phyloP scores from a whole-genome alignment of 805 yeast species.

The Nakazawaea peltata region DNA sequence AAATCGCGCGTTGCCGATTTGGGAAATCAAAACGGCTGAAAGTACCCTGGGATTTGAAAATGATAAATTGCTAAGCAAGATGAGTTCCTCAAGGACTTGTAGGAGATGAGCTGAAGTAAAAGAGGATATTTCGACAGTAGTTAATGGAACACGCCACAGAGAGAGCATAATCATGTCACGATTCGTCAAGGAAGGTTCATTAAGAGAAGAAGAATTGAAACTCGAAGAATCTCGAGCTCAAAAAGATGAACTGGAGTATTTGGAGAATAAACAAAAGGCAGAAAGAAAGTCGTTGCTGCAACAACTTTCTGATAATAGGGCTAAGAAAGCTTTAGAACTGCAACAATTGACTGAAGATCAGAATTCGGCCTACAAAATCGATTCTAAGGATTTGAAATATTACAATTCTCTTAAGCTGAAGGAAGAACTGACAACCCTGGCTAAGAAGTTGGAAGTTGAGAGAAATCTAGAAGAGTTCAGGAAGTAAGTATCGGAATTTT shows the following conservation, averaged over 20 bases:
- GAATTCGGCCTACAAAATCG: conserved; percentile 34
- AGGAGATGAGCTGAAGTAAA: no score
- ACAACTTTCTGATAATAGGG: conserved; percentile 32
- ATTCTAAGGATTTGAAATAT: conserved; percentile 27
- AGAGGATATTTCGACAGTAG: no score
- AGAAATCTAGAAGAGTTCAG: conserved; percentile 8
- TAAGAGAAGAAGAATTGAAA: conserved; percentile 12
- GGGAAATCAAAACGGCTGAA: neutral
- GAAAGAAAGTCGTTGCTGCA: conserved; percentile 32
- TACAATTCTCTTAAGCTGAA: conserved; percentile 18
- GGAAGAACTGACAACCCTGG: conserved; percentile 17
- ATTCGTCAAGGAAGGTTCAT: conserved; percentile 17
- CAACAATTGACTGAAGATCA: conserved; percentile 24
- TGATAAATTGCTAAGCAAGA: no score
- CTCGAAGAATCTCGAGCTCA: conserved; percentile 14
- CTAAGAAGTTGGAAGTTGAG: conserved; percentile 14
- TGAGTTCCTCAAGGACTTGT: no score
- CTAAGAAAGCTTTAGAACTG: conserved; percentile 17
- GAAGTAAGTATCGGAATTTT: conserved; percentile 6
- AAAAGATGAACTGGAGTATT: conserved; percentile 11
- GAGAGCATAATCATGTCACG: conserved; percentile 8
- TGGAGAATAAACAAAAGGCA: conserved; percentile 15
- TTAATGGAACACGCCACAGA: neutral
- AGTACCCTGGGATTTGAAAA: no score
- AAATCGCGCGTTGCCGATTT: neutral